Conservation (phyloP, 306 rosid species). For the Senna tora region DNA sequence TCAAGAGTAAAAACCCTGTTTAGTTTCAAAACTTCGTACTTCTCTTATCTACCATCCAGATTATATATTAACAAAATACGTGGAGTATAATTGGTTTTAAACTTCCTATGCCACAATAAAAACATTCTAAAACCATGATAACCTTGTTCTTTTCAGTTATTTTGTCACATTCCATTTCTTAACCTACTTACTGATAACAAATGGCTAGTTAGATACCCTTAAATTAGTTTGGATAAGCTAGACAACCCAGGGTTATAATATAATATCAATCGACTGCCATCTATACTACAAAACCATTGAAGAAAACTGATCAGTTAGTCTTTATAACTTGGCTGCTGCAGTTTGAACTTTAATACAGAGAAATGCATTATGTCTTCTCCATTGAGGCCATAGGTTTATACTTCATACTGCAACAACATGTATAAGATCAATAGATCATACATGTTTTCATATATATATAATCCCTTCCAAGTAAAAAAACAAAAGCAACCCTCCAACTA, state of each 20-base stretch:
- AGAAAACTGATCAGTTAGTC: not conserved
- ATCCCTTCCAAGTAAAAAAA: not conserved
- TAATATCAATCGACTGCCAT: not conserved
- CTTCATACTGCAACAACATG: not conserved
- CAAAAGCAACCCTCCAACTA: not conserved
- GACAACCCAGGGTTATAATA: too few relatives aligned
- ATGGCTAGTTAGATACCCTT: too few relatives aligned
- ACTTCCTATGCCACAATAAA: not conserved
- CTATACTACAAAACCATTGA: not conserved
- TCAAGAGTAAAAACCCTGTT: constrained; percentile 3
- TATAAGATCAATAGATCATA: not conserved
- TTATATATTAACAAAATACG: not conserved
- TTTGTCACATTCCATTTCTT: not conserved
- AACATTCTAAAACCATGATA: not conserved
- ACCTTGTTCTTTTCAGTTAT: not conserved
- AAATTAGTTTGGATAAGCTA: too few relatives aligned
- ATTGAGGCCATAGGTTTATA: not conserved
- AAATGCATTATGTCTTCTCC: not conserved
- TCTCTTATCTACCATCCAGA: constrained; percentile 4
- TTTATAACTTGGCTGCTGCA: not conserved
- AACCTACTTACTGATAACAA: not conserved
- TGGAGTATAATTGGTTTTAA: not conserved
- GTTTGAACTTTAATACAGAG: not conserved
- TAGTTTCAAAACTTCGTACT: constrained; percentile 10
- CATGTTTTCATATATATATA: not conserved